Base-by-base conservation (phyloP, 805 yeast species). In the Candida quercuum region DNA sequence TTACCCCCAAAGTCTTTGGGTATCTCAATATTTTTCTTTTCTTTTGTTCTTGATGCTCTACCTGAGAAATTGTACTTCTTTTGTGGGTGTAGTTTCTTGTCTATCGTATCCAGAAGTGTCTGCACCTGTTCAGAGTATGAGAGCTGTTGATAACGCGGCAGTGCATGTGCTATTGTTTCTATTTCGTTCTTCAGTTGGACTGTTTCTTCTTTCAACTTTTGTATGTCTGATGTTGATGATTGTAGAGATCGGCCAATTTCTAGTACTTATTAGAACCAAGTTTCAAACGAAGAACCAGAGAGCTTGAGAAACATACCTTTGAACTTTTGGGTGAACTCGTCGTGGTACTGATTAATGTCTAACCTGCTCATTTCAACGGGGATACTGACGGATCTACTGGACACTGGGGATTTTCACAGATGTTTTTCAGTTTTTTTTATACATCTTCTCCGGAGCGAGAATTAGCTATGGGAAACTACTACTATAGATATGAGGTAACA, bases 101-200 rank as follows among this genome's bases (percentile, higher is more conserved):
- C 38, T 10, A 36, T 33, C 12, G 33, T 13, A 7, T 38, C 41
- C 13, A 45, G 26, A 12, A 44, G 25, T 3, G 35, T 6, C 9
- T 38, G 33, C 3, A 49, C 28, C 22, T 44, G 41, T 9, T 43
- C 46, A 5, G 51, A 44, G 30, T 52, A 53, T 0, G 48, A 35
- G 5, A 43, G 40, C 24, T 45, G 49, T 22, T 50, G 52, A 31
- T 53, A 49, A 4, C 33, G 29, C 3, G 57, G 55, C 3, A 53
- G 36, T 4, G 43, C 13, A 28, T 53, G 56, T 0, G 46, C 32
- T 3, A 48, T 34, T 12, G 36, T 24, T 19, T 44, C 50, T 3
- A 53, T 33, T 11, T 42, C 33, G 8, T 32, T 31, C 31, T 45
- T 44, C 9, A 53, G 32, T 9, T 13, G 14, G 13, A 40, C 12